Evolutionary conservation across 2,329 filamentous ascomycete species (phyloP).

Genomic region (Madurella fahalii): DNA sequence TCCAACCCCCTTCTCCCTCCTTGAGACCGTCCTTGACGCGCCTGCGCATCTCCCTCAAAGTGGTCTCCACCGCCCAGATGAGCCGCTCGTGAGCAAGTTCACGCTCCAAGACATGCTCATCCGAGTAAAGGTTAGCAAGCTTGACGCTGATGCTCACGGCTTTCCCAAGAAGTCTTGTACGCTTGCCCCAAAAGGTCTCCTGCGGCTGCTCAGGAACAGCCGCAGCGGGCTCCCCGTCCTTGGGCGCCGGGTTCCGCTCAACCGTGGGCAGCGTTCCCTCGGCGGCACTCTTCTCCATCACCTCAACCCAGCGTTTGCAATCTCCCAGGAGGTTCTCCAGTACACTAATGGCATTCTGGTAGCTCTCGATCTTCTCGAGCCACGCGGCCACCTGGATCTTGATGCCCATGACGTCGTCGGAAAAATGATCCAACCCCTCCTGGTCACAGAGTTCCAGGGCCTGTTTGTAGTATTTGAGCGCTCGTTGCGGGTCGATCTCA

Average conservation of each 20-base stretch:
- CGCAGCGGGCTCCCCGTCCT: conserved; percentile 13
- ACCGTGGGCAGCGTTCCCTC: conserved; percentile 42
- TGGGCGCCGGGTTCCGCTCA: conserved; percentile 2
- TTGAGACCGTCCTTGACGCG: conserved; percentile 64
- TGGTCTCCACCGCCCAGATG: conserved; percentile 76
- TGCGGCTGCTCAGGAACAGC: conserved; percentile 24
- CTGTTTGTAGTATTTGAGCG: conserved; percentile 77
- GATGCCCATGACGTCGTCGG: conserved; percentile 85
- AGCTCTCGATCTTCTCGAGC: conserved; percentile 71
- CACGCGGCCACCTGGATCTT: conserved; percentile 76
- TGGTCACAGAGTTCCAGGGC: conserved; percentile 71
- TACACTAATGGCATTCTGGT: conserved; percentile 67
- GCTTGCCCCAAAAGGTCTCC: conserved; percentile 53
- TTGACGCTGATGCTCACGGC: conserved; percentile 75
- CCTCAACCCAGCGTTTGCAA: conserved; percentile 57
- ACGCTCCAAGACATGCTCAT: conserved; percentile 68
- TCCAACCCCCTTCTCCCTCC: conserved; percentile 66
- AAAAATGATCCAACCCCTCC: conserved; percentile 78
- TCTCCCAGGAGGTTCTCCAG: conserved; percentile 73
- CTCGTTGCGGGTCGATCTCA: conserved; percentile 67
- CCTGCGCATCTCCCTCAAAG: conserved; percentile 68
- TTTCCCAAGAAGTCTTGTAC: conserved; percentile 68
- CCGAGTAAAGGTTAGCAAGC: conserved; percentile 76
- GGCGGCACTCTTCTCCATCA: conserved; percentile 47
- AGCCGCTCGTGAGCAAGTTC: conserved; percentile 72